Percentiles rank a stretch among this genome's conserved stretches.
Evolutionary conservation across 73 alveolate genomes (phyloP).

Genomic region (Durusdinium trenchii): DNA sequence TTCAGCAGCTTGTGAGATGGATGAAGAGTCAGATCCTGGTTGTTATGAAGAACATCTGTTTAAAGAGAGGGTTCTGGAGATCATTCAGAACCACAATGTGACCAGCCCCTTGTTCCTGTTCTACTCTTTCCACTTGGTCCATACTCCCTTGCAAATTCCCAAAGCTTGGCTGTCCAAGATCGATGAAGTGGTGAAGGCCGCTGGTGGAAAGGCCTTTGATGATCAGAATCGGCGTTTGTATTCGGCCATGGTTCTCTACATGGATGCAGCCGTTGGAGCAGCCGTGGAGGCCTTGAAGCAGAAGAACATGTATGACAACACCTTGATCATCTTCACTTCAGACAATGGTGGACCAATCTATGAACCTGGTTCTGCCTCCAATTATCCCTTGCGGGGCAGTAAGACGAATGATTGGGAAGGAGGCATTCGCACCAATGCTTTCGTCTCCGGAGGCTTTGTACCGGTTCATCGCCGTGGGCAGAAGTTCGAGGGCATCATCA

Average conservation of each 20-base stretch:
- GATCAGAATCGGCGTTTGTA: constrained; percentile 9
- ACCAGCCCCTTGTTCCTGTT: constrained; percentile 34
- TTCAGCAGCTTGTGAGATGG: not conserved
- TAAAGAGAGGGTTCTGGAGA: not conserved
- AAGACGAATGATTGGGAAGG: not conserved
- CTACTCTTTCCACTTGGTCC: constrained; percentile 35
- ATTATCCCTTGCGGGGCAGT: constrained; percentile 28
- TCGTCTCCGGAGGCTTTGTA: not conserved
- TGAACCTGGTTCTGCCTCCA: not conserved
- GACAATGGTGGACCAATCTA: constrained; percentile 32
- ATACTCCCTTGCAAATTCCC: constrained; percentile 37
- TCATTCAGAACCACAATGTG: constrained; percentile 10
- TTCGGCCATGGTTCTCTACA: constrained; percentile 30
- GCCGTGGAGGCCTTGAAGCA: not conserved
- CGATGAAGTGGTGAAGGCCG: not conserved
- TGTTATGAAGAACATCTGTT: constrained; percentile 21
- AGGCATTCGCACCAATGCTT: not conserved
- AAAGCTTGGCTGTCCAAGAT: not conserved
- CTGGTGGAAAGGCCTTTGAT: not conserved
- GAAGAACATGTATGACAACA: constrained; percentile 37
- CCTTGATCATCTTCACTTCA: not conserved
- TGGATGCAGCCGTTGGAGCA: not conserved
- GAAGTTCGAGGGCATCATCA: not conserved
- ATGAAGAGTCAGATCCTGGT: not conserved
- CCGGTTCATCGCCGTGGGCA: not conserved